Evolutionary conservation across 805 yeast species (phyloP).

Genomic region (Barnettozyma botsteinii): DNA sequence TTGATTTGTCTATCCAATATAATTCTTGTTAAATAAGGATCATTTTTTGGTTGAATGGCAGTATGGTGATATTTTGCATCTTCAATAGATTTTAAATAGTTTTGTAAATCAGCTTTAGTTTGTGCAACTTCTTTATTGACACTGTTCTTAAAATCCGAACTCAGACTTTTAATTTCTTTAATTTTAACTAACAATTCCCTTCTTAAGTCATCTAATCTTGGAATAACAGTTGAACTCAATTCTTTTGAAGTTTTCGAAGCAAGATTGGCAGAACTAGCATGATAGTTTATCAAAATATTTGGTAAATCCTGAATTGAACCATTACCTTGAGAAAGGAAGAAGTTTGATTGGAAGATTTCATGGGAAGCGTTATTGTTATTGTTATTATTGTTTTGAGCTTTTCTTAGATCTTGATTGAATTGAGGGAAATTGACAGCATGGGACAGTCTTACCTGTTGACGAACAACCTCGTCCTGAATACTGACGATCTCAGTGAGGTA

Average conservation of each 20-base stretch:
- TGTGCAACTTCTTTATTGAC: conserved; percentile 63
- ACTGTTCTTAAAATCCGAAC: conserved; percentile 78
- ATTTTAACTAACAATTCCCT: conserved; percentile 79
- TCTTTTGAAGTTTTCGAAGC: conserved; percentile 57
- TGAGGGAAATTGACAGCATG: conserved; percentile 58
- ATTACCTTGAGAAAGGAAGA: conserved; percentile 71
- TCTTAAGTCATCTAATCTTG: conserved; percentile 60
- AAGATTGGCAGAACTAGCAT: conserved; percentile 50
- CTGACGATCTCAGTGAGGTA: conserved; percentile 76
- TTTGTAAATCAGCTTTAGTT: conserved; percentile 51
- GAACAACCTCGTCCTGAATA: conserved; percentile 81
- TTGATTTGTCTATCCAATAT: conserved; percentile 71
- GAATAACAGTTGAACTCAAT: conserved; percentile 53
- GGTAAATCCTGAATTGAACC: conserved; percentile 85
- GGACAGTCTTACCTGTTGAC: conserved; percentile 75
- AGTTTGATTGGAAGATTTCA: conserved; percentile 26
- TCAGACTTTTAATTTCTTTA: conserved; percentile 76
- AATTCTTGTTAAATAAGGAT: conserved; percentile 75
- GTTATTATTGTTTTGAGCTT: not conserved
- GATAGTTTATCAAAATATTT: conserved; percentile 58
- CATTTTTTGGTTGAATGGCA: conserved; percentile 49
- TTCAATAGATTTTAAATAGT: conserved; percentile 59
- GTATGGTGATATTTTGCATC: conserved; percentile 44
- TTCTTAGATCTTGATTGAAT: conserved; percentile 13
- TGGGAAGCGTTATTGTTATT: not conserved